Evolutionary conservation across 371 early-diverging fungal genomes (phyloP).

Genomic region (Entomophthora muscae): DNA sequence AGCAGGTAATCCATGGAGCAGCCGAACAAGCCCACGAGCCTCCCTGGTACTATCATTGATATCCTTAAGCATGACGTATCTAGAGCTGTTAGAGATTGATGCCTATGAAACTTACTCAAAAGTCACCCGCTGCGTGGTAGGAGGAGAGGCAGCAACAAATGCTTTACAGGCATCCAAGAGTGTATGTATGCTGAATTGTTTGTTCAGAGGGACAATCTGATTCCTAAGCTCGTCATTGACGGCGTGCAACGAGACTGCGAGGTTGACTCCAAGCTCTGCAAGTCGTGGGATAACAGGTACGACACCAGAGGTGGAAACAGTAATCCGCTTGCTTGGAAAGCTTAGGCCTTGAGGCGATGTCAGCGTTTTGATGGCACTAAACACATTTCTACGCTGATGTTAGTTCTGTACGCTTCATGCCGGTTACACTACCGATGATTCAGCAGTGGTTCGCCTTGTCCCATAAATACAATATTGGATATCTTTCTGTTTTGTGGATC

Average conservation of each 20-base stretch:
- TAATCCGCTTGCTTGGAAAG: slow-evolving; percentile 54
- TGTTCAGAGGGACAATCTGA: slow-evolving; percentile 72
- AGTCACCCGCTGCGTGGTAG: slow-evolving; percentile 34
- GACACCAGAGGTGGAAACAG: slow-evolving; percentile 81
- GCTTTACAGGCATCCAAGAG: slow-evolving; percentile 52
- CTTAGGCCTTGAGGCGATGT: slow-evolving; percentile 48
- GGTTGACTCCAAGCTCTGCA: slow-evolving; percentile 57
- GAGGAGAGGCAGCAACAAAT: slow-evolving; percentile 28
- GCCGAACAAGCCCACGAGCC: slow-evolving; percentile 38
- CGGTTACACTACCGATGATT: slow-evolving; percentile 33
- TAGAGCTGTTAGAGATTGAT: slow-evolving; percentile 8
- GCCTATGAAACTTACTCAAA: slow-evolving; percentile 31
- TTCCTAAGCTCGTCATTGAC: slow-evolving; percentile 57
- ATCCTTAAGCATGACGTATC: slow-evolving; percentile 69
- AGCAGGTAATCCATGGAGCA: slow-evolving; percentile 43
- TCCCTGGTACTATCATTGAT: slow-evolving; percentile 57
- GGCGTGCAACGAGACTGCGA: slow-evolving; percentile 82
- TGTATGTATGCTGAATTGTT: slow-evolving; percentile 46
- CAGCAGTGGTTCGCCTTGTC: slow-evolving; percentile 73
- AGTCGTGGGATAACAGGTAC: slow-evolving; percentile 58
- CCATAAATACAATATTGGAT: slow-evolving; percentile 82
- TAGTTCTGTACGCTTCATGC: neutral
- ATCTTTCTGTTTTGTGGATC: slow-evolving; percentile 28
- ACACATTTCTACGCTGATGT: slow-evolving; percentile 27
- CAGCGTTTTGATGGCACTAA: slow-evolving; percentile 48